Base-by-base conservation (phyloP, 805 yeast species). In the Phaffomyces antillensis region DNA sequence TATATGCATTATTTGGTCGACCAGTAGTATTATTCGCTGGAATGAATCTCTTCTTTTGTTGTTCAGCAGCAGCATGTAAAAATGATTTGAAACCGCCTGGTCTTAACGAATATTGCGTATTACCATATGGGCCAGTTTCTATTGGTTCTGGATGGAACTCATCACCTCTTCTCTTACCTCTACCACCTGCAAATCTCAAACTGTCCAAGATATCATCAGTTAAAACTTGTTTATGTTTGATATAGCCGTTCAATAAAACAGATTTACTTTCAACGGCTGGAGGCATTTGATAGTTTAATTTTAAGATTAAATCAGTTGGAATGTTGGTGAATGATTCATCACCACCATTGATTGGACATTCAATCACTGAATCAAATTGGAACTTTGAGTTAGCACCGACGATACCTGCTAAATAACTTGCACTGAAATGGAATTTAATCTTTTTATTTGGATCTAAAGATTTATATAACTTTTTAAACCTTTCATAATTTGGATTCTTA, bases 171-270 rank as follows among this genome's bases (percentile, higher is more conserved):
- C 67, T 63, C 17, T 54, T 43, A 42, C 60, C 51, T 12, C 71
- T 63, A 32, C 64, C 61, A 40, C 67, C 65, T 33, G 77, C 79
- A 53, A 79, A 74, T 30, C 72, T 56, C 13, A 87, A 69, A 11
- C 73, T 66, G 50, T 83, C 87, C 45, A 72, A 75, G 54, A 90
- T 97, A 40, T 81, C 83, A 35, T 75, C 77, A 5, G 79, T 78
- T 39, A 91, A 67, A 8, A 81, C 81, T 17, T 72, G 70, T 32
- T 66, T 65, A 47, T 80, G 83, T 6, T 88, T 75, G 48, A 79
- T 77, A 57, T 70, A 87, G 0, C 97, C 97, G 39, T 81, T 84
- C 51, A 91, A 63, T 20, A 91, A 68, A 84, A 93, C 85, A 2
- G 95, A 83, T 60, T 91, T 93, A 30, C 88, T 83, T 3, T 44